Conservation (phyloP, 2,329 filamentous ascomycete genomes). For the Akanthomyces uredinophilus region DNA sequence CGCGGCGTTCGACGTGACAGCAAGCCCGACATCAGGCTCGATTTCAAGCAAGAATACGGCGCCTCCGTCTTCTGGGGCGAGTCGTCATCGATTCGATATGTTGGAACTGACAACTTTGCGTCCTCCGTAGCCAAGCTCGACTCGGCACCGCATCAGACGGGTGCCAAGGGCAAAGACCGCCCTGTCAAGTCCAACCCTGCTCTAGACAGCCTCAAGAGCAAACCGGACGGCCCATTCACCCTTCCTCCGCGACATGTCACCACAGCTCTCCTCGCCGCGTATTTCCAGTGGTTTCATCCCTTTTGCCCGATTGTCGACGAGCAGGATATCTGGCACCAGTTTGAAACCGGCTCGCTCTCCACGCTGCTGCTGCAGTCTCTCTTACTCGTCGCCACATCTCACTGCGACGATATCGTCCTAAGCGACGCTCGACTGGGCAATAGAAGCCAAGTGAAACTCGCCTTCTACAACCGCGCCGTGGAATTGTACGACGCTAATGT, state of each 20-base stretch:
- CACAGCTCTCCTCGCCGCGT: conserved; percentile 37
- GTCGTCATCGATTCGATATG: conserved; percentile 40
- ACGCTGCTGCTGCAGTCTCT: conserved; percentile 43
- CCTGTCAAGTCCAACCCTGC: conserved; percentile 29
- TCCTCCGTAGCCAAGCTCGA: conserved; percentile 25
- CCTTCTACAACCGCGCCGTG: conserved; percentile 42
- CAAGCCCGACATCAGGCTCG: not conserved
- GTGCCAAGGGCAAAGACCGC: conserved; percentile 30
- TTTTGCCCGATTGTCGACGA: conserved; percentile 46
- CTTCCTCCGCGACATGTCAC: conserved; percentile 35
- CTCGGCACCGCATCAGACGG: conserved; percentile 25
- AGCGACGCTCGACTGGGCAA: conserved; percentile 34
- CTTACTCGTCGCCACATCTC: conserved; percentile 44
- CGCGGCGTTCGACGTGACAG: not conserved
- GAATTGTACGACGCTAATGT: conserved; percentile 44
- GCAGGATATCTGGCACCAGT: conserved; percentile 31
- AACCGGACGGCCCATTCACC: conserved; percentile 27
- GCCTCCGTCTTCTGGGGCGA: conserved; percentile 38
- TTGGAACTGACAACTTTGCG: conserved; percentile 30
- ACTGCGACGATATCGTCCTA: conserved; percentile 40
- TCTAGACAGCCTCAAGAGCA: conserved; percentile 10
- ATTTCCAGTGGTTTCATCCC: conserved; percentile 49
- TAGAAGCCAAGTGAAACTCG: conserved; percentile 39
- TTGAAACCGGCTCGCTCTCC: conserved; percentile 34
- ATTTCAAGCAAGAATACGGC: conserved; percentile 11